Base-by-base conservation (phyloP, 805 yeast genomes). In the Yamadazyma sp. region DNA sequence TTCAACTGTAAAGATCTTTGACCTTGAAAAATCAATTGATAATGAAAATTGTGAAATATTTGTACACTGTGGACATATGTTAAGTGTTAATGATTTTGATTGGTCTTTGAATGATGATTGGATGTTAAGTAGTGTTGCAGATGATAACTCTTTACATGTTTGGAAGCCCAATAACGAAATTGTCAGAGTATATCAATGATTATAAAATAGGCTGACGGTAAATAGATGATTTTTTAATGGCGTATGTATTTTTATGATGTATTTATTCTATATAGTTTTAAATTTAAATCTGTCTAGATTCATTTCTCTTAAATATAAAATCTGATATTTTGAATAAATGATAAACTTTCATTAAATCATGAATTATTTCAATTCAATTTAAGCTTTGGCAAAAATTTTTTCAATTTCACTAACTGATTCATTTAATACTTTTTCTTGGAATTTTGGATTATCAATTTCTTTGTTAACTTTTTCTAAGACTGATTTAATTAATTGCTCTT, bases 381-480 rank as follows among this genome's bases (percentile, higher is more conserved):
- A 44, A 30, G 48, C 48, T 58, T 62, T 65, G 41, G 80, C 72
- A 53, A 87, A 87, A 64, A 84, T 69, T 66, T 78, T 82, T 79
- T 93, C 98, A 55, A 91, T 76, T 58, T 93, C 98, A 56, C 85
- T 75, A 52, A 93, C 82, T 50, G 97, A 79, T 75, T 93, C 97
- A 56, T 80, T 77, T 65, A 93, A 82, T 38, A 87, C 83, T 66
- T 73, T 82, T 51, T 87, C 95, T 77, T 91, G 97, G 84, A 89
- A 87, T 74, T 86, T 86, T 44, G 95, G 80, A 70, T 83, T 82
- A 53, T 73, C 68, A 52, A 93, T 67, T 69, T 87, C 93, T 65
- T 82, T 69, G 75, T 86, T 80, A 56, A 91, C 93, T 74, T 86
- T 88, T 36, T 88, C 72, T 61, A 88, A 85, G 48, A 93, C 96